phyloP scores from a whole-genome alignment of 495 filamentous ascomycete species.

The Amniculicola lignicola region DNA sequence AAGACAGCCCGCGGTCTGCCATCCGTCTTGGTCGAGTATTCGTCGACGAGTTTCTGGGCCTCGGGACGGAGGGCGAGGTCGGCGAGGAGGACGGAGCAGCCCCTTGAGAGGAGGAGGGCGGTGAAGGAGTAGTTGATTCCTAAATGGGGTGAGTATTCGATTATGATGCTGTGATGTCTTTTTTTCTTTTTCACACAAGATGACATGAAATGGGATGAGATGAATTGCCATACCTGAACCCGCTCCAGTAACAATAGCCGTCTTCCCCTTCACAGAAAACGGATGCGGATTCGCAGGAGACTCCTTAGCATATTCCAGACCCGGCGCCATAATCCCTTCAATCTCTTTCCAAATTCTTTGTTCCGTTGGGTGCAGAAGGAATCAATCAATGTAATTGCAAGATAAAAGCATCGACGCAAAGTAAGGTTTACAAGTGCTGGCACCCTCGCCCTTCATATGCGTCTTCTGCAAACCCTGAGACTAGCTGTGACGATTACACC shows the following conservation, averaged over 20 bases:
- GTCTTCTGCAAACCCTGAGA: too few relatives aligned
- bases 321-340: conserved; percentile 18
- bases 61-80: conserved; percentile 64
- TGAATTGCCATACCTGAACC: conserved; percentile 57
- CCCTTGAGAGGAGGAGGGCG: conserved; percentile 53
- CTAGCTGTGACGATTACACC: too few relatives aligned
- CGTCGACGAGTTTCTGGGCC: conserved; percentile 55
- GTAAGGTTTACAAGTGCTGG: too few relatives aligned
- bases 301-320: background rate
- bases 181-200: too few relatives aligned
- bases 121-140: conserved; percentile 63
- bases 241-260: conserved; percentile 68
- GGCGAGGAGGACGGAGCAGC: conserved; percentile 65
- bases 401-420: too few relatives aligned
- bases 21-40: conserved; percentile 42
- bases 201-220: background rate
- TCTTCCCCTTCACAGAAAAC: conserved; percentile 49
- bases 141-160: too few relatives aligned
- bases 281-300: conserved; percentile 1
- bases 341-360: too few relatives aligned
- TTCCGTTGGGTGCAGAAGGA: too few relatives aligned
- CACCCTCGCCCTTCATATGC: too few relatives aligned
- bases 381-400: too few relatives aligned
- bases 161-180: too few relatives aligned
- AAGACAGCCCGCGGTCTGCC: conserved; percentile 52